These are phyloP conservation scores for Lactuca saligna DNA, from an alignment of 129 eudicot genomes.

Conservation along the genomic window DNA sequence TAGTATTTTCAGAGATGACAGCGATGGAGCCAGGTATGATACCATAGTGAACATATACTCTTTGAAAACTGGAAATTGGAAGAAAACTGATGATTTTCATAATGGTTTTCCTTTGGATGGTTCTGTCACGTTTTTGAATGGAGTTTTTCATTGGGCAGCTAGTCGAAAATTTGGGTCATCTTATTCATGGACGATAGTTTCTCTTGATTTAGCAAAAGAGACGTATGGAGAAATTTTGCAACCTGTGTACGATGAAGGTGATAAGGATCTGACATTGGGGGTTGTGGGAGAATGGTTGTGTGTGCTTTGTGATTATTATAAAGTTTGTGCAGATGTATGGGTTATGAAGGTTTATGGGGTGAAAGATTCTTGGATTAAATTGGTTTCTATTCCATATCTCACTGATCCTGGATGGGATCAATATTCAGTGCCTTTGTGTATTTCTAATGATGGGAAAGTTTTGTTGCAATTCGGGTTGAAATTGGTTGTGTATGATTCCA, in stretches of 20 bases:
- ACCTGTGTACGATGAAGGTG: conserved; percentile 33
- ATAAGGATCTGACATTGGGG: too few relatives aligned
- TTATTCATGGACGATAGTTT: conserved; percentile 33
- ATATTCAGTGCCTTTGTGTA: too few relatives aligned
- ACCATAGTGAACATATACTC: conserved; percentile 40
- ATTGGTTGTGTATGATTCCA: conserved; percentile 37
- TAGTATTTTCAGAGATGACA: too few relatives aligned
- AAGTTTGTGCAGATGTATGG: conserved; percentile 13
- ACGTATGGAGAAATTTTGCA: conserved; percentile 26
- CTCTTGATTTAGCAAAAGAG: conserved; percentile 43
- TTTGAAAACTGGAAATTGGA: conserved; percentile 41
- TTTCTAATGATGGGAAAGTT: conserved; percentile 41
- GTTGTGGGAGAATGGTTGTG: too few relatives aligned
- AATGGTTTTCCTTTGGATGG: neutral
- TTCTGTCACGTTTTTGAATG: conserved; percentile 39
- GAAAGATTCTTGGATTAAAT: conserved; percentile 50
- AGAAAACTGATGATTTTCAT: conserved; percentile 31
- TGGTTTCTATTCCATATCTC: conserved; percentile 36
- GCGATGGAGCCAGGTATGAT: too few relatives aligned
- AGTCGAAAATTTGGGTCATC: neutral
- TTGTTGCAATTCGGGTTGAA: conserved; percentile 22
- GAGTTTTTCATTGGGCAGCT: conserved; percentile 49
- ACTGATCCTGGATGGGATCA: conserved; percentile 21
- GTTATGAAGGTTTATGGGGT: neutral
- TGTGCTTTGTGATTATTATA: too few relatives aligned